phyloP scores from a whole-genome alignment of 2,329 filamentous ascomycete genomes.

The Fusarium lyarnte region DNA sequence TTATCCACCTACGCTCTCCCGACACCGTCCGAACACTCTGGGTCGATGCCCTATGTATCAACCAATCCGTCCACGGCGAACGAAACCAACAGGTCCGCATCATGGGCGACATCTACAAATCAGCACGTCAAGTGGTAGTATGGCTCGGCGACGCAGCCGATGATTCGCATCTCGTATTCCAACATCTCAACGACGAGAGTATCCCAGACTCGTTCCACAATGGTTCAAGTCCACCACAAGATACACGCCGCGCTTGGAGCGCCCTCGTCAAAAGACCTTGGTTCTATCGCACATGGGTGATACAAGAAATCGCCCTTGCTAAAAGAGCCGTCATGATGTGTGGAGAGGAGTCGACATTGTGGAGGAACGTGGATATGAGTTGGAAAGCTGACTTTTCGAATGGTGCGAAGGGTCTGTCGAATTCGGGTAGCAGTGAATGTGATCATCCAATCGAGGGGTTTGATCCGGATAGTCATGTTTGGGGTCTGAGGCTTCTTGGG shows the following conservation, averaged over 20 bases:
- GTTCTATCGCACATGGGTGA: conserved; percentile 27
- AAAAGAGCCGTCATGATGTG: conserved; percentile 10
- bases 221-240: accelerated
- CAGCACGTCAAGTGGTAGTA: conserved; percentile 11
- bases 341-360: not conserved
- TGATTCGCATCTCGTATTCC: conserved; percentile 4
- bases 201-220: accelerated
- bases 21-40: not conserved
- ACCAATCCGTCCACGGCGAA: conserved; percentile 9
- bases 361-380: not conserved
- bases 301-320: conserved; percentile 15
- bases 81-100: conserved; percentile 25
- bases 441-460: conserved; percentile 10
- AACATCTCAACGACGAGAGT: not conserved
- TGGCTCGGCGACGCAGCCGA: conserved; percentile 13
- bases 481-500: not conserved
- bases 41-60: conserved; percentile 14
- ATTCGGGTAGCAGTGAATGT: accelerated
- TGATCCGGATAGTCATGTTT: not conserved
- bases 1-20: not conserved
- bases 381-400: conserved; percentile 7
- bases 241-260: not conserved
- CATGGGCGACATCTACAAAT: conserved; percentile 27
- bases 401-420: not conserved
- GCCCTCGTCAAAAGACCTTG: conserved; percentile 6